Base-by-base conservation (phyloP, 352 stramenopile genomes). In the Phytophthora colocasiae region DNA sequence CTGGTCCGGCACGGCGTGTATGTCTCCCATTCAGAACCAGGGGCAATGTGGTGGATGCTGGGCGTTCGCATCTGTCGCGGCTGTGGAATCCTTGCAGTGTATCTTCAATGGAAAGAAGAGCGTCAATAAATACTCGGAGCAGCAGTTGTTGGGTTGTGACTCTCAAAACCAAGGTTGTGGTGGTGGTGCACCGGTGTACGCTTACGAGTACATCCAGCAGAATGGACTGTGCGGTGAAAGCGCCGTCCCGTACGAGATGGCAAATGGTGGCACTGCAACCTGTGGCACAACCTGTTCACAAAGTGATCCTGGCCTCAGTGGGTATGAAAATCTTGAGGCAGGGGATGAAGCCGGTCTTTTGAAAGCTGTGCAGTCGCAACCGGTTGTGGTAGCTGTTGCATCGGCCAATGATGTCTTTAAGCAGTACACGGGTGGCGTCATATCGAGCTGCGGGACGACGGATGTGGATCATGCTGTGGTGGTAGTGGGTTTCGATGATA, bases 401-500 rank as follows among this genome's bases (percentile, higher is more conserved):
- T 97, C 95, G 5, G 86, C 94, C 62, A 93, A 98, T 69, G 83
- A 83, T 51, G 89, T 83, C 6, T 99, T 98, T 78, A 97, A 99
- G 81, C 97, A 99, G 57, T 99, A 99, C 91, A 85, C 73, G 8
- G 73, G 78, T 34, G 97, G 97, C 19, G 91, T 99, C 26, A 65
- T 98, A 29, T 78, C 69, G 43, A 71, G 49, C 11, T 90, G 77
- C 29, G 83, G 82, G 47, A 97, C 91, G 47, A 78, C 85, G 6
- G 77, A 92, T 27, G 83, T 99, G 57, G 97, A 99, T 75, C 97
- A 99, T 73, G 98, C 95, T 22, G 96, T 99, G 12, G 80, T 99
- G 36, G 89, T 93, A 3, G 93, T 99, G 19, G 97, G 97, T 17
- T 99, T 98, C 77, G 89, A 91, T 55, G 75, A 70, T 52, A 73